phyloP scores from a whole-genome alignment of 148 eudicot species.

The Gaultheria prostrata region DNA sequence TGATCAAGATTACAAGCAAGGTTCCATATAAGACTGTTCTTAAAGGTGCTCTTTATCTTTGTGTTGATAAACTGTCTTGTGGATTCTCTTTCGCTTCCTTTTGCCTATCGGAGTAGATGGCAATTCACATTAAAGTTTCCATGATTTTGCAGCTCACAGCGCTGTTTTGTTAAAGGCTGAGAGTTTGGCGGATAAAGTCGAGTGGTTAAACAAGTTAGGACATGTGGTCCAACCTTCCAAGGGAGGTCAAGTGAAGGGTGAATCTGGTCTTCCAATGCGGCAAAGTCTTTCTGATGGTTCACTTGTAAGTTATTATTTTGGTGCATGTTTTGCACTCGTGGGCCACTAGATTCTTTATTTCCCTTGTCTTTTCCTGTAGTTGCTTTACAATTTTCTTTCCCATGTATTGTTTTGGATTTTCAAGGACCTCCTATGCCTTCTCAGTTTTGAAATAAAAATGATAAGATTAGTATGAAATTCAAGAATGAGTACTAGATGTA shows the following conservation, averaged over 20 bases:
- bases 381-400: neutral
- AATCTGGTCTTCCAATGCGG: conserved; percentile 62
- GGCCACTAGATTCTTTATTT: neutral
- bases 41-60: conserved; percentile 49
- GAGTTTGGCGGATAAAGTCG: conserved; percentile 76
- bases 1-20: conserved; percentile 77
- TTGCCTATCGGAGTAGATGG: conserved; percentile 10
- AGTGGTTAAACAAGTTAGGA: conserved; percentile 82
- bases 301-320: conserved; percentile 53
- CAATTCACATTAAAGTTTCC: conserved; percentile 12
- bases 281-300: conserved; percentile 95
- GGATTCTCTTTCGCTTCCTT: neutral
- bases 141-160: conserved; percentile 73
- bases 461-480: neutral
- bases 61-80: neutral
- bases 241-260: conserved; percentile 65
- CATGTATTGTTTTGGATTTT: neutral
- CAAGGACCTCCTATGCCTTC: too few species aligned
- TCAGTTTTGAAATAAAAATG: neutral
- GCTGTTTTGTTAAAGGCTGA: conserved; percentile 93
- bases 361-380: neutral
- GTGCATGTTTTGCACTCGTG: neutral
- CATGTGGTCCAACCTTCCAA: conserved; percentile 55
- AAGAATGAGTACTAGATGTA: neutral
- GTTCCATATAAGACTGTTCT: conserved; percentile 96